A percentile compares a stretch with the other conserved stretches of the same genome.
Conservation (phyloP, 495 filamentous ascomycete genomes). For the Talaromyces thailandensis region DNA sequence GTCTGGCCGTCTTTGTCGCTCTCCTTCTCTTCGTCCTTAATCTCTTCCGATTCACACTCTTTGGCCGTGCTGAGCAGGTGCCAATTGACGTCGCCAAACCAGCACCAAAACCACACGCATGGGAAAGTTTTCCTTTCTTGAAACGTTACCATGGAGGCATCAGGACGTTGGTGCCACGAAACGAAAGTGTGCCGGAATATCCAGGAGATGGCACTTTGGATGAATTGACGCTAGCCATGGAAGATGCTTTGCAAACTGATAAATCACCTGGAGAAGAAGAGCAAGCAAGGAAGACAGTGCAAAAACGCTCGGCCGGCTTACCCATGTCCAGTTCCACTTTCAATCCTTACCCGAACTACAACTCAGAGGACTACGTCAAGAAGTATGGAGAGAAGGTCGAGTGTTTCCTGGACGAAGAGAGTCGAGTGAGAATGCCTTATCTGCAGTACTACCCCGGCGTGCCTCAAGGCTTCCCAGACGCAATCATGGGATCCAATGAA, state of each 20-base stretch:
- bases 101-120: slow-evolving; percentile 52
- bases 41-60: slow-evolving; percentile 58
- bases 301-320: slow-evolving; percentile 6
- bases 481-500: slow-evolving; percentile 73
- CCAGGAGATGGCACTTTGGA: slow-evolving; percentile 40
- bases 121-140: slow-evolving; percentile 77
- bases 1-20: slow-evolving; percentile 55
- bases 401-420: slow-evolving; percentile 64
- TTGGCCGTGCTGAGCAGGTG: slow-evolving; percentile 52
- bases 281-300: not conserved
- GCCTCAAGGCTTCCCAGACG: slow-evolving; percentile 70
- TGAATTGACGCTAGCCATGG: slow-evolving; percentile 14
- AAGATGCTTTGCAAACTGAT: slow-evolving; percentile 1
- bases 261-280: slow-evolving; percentile 21
- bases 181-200: slow-evolving; percentile 65
- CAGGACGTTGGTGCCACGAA: slow-evolving; percentile 49
- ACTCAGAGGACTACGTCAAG: slow-evolving; percentile 45
- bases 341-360: slow-evolving; percentile 60
- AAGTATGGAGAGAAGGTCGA: slow-evolving; percentile 57
- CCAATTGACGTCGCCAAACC: slow-evolving; percentile 44
- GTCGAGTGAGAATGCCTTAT: slow-evolving; percentile 52
- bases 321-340: slow-evolving; percentile 50
- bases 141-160: slow-evolving; percentile 80
- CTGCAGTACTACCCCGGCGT: slow-evolving; percentile 66
- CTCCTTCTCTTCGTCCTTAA: slow-evolving; percentile 64